Base-by-base conservation (phyloP, 2,329 filamentous ascomycete genomes). In the Trichoderma atrobrunneum region DNA sequence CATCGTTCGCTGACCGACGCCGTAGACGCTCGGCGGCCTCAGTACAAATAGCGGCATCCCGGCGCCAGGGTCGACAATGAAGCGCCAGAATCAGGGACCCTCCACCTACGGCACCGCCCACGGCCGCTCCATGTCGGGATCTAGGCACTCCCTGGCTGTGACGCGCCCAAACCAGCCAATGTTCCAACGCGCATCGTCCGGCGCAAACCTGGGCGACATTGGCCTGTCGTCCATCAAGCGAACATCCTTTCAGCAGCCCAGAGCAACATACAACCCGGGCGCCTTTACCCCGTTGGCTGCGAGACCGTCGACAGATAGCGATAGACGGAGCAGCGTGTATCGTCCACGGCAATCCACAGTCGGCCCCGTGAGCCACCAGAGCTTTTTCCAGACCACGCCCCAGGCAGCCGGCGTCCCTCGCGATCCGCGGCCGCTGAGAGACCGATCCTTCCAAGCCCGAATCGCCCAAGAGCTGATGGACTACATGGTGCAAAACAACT, bases 381-480 rank as follows among this genome's bases (percentile, higher is more conserved):
- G 94, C 74, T 98, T 99, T 85, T 99, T 99, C 82, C 92, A 95
- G 76, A 93, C 95, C 74, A 93, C 91, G 26, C 93, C 94, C 4
- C 90, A 92, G 72, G 89, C 92, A 5, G 94, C 94, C 1, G 93
- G 93, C 72, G 91, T 95, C 3, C 93, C 94, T 1, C 88, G 90
- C 73, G 97, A 99, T 79, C 95, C 96, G 1, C 89, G 97, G 71
- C 93, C 95, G 16, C 85, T 98, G 68, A 93, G 91, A 78, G 94
- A 98, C 79, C 87, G 93, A 48, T 87, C 88, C 26, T 97, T 92
- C 76, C 93, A 97, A 79, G 87, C 90, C 34, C 90, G 91, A 71
- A 95, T 99, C 81, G 93, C 92, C 8, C 92, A 96, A 76, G 95
- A 99, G 78, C 83, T 99, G 70, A 84, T 97, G 75, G 96, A 99